Evolutionary conservation across 345 rosid genomes (phyloP).

Genomic region (Acer saccharum): DNA sequence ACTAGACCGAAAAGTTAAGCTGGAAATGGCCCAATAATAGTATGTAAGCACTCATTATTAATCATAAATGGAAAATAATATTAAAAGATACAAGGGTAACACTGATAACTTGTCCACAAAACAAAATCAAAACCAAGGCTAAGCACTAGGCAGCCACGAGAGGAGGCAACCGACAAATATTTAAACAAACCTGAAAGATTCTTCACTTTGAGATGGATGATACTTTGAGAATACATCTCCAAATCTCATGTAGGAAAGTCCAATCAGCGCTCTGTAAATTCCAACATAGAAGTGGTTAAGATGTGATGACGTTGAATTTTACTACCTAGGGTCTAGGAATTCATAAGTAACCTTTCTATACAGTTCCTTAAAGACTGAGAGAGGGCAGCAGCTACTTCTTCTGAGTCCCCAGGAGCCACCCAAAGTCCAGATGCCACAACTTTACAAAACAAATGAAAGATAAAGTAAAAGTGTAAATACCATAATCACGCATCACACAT

Average conservation of each 20-base stretch:
- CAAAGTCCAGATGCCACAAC: slow-evolving; percentile 95
- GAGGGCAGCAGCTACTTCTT: slow-evolving; percentile 93
- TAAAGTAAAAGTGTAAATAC: slow-evolving; percentile 10
- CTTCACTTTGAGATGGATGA: slow-evolving; percentile 75
- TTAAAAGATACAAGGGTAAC: neutral
- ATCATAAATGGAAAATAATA: neutral
- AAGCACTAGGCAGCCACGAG: neutral
- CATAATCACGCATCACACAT: slow-evolving; percentile 12
- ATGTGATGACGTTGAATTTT: slow-evolving; percentile 12
- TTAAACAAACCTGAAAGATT: slow-evolving; percentile 61
- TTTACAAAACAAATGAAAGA: slow-evolving; percentile 35
- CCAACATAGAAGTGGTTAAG: slow-evolving; percentile 26
- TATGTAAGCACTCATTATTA: neutral
- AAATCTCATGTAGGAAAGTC: slow-evolving; percentile 86
- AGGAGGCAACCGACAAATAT: slow-evolving; percentile 4
- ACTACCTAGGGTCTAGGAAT: slow-evolving; percentile 17
- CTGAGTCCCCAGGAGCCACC: slow-evolving; percentile 98
- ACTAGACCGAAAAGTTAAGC: too few species aligned
- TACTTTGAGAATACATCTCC: slow-evolving; percentile 93
- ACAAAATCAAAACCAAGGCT: neutral
- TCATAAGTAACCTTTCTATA: slow-evolving; percentile 74
- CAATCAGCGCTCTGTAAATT: slow-evolving; percentile 61
- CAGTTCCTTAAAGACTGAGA: slow-evolving; percentile 87
- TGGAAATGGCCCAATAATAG: too few species aligned
- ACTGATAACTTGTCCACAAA: neutral